Conservation (phyloP, 139 green algal species). For the Diplosphaera chodatii region DNA sequence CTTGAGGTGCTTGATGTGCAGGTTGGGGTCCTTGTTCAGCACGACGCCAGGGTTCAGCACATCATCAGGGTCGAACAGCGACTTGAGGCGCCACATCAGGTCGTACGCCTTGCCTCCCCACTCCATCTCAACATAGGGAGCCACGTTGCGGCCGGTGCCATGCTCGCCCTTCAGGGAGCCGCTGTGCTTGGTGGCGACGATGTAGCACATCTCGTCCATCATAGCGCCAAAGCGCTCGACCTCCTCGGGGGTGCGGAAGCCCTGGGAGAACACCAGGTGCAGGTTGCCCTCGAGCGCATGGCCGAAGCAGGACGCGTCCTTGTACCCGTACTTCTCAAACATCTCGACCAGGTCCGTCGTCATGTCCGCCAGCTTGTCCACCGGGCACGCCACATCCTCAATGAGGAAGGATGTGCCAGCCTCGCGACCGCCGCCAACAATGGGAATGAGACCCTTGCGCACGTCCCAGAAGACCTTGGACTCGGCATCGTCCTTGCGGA, state of each 20-base stretch:
- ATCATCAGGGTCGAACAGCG: constrained; percentile 87
- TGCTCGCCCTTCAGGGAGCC: constrained; percentile 92
- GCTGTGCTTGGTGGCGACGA: constrained; percentile 92
- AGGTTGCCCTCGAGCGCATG: constrained; percentile 97
- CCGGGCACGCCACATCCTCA: constrained; percentile 94
- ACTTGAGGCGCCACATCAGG: constrained; percentile 98
- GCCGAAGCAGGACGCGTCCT: constrained; percentile 92
- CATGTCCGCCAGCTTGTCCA: constrained; percentile 94
- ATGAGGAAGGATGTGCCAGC: constrained; percentile 88
- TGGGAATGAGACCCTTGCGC: constrained; percentile 94
- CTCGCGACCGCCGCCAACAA: constrained; percentile 88
- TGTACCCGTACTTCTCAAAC: constrained; percentile 80
- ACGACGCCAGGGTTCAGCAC: constrained; percentile 90
- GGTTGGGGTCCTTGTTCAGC: constrained; percentile 72
- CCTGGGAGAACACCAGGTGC: constrained; percentile 93
- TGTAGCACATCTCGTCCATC: constrained; percentile 97
- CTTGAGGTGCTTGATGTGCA: constrained; percentile 88
- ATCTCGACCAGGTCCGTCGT: constrained; percentile 93
- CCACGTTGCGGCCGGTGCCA: constrained; percentile 90
- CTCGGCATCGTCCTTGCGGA: constrained; percentile 72
- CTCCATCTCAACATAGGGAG: constrained; percentile 97
- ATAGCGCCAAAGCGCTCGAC: constrained; percentile 88
- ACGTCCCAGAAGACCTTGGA: constrained; percentile 93
- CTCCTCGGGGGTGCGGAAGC: constrained; percentile 87
- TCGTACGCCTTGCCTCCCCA: constrained; percentile 82